phyloP scores from a whole-genome alignment of 495 filamentous ascomycete genomes.

The Poronia punctata region DNA sequence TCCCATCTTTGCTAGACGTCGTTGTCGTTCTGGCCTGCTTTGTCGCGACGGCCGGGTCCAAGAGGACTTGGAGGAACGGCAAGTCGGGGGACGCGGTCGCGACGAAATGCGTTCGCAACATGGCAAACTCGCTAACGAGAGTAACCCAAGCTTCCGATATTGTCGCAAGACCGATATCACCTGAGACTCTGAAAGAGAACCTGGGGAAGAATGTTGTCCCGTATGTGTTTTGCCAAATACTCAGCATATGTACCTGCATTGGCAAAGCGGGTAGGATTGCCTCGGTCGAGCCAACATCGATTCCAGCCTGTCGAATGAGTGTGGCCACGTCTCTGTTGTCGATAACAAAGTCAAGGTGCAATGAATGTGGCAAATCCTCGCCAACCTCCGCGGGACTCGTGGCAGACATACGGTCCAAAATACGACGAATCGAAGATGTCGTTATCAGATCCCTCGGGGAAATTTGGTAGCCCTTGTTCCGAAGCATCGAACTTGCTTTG shows the following conservation, averaged over 20 bases:
- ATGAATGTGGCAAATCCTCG: not conserved
- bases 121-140: slow-evolving; percentile 44
- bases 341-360: slow-evolving; percentile 17
- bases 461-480: slow-evolving; percentile 50
- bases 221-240: slow-evolving; percentile 56
- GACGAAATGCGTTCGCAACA: slow-evolving; percentile 58
- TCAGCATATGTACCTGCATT: slow-evolving; percentile 67
- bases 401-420: slow-evolving; percentile 26
- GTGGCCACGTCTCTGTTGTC: slow-evolving; percentile 23
- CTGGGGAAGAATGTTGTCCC: slow-evolving; percentile 56
- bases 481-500: slow-evolving; percentile 58
- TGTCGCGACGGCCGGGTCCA: slow-evolving; percentile 20
- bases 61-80: slow-evolving; percentile 49
- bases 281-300: slow-evolving; percentile 42
- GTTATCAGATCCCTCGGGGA: slow-evolving; percentile 60
- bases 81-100: slow-evolving; percentile 32
- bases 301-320: slow-evolving; percentile 19
- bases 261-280: slow-evolving; percentile 54
- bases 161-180: slow-evolving; percentile 25
- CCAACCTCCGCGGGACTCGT: not conserved
- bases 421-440: slow-evolving; percentile 54
- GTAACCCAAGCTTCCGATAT: slow-evolving; percentile 49
- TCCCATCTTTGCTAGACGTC: slow-evolving; percentile 5
- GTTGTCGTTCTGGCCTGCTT: not conserved
- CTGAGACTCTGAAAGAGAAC: slow-evolving; percentile 46